Evolutionary conservation across 345 rosid genomes (phyloP).

Genomic region (Aurinia saxatilis): DNA sequence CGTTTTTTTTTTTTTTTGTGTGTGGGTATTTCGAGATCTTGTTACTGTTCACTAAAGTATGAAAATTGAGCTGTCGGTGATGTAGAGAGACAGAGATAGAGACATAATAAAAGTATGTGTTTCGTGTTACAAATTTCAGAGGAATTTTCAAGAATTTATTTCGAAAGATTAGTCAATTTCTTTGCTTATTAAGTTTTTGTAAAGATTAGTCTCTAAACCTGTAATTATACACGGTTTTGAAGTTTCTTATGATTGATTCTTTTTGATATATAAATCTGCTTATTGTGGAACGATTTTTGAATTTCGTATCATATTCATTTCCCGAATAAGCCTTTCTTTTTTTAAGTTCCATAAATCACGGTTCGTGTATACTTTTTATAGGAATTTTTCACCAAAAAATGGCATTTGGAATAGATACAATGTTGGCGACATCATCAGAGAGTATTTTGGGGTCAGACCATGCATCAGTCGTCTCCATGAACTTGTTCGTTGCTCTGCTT

Average conservation of each 20-base stretch:
- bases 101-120: not conserved
- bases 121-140: not conserved
- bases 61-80: not conserved
- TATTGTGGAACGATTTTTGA: too few species aligned
- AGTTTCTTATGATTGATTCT: not conserved
- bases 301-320: not conserved
- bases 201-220: not conserved
- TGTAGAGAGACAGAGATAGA: not conserved
- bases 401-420: conserved; percentile 32
- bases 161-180: not conserved
- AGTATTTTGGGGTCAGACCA: conserved; percentile 48
- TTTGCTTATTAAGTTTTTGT: not conserved
- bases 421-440: conserved; percentile 29
- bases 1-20: not conserved
- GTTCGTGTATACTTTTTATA: not conserved
- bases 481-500: conserved; percentile 80
- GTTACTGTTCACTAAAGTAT: not conserved
- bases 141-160: not conserved
- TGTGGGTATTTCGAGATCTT: not conserved
- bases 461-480: conserved; percentile 73
- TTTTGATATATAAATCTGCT: not conserved
- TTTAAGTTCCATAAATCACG: conserved; percentile 4
- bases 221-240: not conserved
- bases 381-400: conserved; percentile 10
- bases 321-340: not conserved